Evolutionary conservation across 805 yeast species (phyloP).

Genomic region (Kazachstania martiniae): DNA sequence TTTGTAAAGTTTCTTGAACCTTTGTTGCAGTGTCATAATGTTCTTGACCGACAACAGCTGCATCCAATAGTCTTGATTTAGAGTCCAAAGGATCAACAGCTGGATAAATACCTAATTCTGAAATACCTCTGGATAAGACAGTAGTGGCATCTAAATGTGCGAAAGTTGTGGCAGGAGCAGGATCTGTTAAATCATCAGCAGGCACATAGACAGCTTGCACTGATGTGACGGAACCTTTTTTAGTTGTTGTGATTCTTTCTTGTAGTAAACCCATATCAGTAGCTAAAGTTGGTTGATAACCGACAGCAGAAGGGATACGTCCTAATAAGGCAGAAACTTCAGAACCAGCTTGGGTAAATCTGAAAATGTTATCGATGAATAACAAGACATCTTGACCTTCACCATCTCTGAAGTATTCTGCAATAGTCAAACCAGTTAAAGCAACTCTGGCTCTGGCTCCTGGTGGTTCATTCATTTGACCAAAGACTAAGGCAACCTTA

Average conservation of each 20-base stretch:
- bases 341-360: constrained; percentile 99
- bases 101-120: constrained; percentile 99
- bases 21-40: constrained; percentile 91
- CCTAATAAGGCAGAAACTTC: constrained; percentile 99
- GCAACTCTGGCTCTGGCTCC: constrained; percentile 99
- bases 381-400: constrained; percentile 99
- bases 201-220: constrained; percentile 99
- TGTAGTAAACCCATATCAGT: constrained; percentile 99
- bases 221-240: constrained; percentile 99
- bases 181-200: constrained; percentile 99
- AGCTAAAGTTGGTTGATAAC: constrained; percentile 99
- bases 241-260: constrained; percentile 99
- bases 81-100: constrained; percentile 99
- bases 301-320: constrained; percentile 99
- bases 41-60: constrained; percentile 95
- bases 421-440: constrained; percentile 97
- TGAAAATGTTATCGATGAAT: constrained; percentile 99
- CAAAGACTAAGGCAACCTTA: constrained; percentile 98
- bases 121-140: constrained; percentile 98
- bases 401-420: constrained; percentile 99
- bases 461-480: constrained; percentile 99
- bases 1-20: constrained; percentile 98
- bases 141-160: constrained; percentile 99
- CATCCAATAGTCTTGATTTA: constrained; percentile 96
- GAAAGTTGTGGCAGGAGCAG: constrained; percentile 99